Evolutionary conservation across 164 flowering plant species (phyloP), one percentile per base, ranked within the genome.

Genomic region (Aristolochia contorta): DNA sequence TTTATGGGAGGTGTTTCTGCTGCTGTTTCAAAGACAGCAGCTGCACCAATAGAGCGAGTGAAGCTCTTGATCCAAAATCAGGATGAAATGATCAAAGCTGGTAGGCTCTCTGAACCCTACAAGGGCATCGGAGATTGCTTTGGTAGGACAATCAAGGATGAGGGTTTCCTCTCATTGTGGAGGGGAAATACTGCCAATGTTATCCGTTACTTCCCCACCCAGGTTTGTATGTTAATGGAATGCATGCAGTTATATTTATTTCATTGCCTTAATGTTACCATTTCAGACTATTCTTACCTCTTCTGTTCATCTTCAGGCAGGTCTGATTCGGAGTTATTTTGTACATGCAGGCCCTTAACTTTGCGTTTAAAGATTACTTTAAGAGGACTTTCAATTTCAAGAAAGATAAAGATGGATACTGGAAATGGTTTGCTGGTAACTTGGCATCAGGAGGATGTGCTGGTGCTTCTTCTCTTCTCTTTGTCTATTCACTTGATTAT

Each of bases 21-120:
- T 65, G 83, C 84, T 24, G 82, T 82, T 22, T 82, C 86, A 10
- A 82, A 82, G 67, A 69, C 82, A 1, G 80, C 82, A 6, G 84
- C 82, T 59, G 84, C 86, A 59, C 86, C 86, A 41, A 82, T 82
- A 58, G 86, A 82, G 74, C 77, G 86, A 32, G 82, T 79, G 24
- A 65, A 65, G 57, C 62, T 57, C 21, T 32, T 57, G 62, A 65
- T 65, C 32, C 68, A 65, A 56, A 65, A 65, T 52, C 62, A 57
- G 62, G 68, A 65, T 65, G 68, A 65, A 50, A 65, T 65, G 68
- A 65, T 65, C 16, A 65, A 65, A 55, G 62, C 68, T 16, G 68
- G 68, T 12, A 20, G 68, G 37, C 68, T 65, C 32, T 65, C 62
- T 18, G 62, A 65, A 32, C 68, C 68, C 41, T 65, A 65, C 57